A percentile compares a stretch with the other conserved stretches of the same genome.
Evolutionary conservation across 441 rosid genomes (phyloP).

Genomic region (Syzygium malaccense): DNA sequence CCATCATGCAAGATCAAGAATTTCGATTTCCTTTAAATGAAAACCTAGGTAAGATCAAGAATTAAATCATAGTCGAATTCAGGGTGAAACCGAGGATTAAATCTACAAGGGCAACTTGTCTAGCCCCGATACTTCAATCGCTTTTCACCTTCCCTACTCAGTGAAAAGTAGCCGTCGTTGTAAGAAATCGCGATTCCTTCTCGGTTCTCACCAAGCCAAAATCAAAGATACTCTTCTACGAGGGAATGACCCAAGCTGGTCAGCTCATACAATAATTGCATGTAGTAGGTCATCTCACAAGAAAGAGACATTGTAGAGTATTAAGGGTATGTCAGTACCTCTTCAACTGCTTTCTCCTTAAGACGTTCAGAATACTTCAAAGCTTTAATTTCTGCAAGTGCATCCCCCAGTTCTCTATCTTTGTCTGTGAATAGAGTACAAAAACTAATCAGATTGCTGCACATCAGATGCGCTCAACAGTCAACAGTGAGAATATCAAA

Average conservation of each 20-base stretch:
- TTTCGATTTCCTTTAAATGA: background rate
- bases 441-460: background rate
- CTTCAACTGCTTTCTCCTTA: conserved; percentile 24
- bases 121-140: background rate
- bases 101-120: background rate
- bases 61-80: background rate
- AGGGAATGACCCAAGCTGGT: background rate
- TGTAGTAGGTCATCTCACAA: background rate
- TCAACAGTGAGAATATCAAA: background rate
- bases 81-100: background rate
- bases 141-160: background rate
- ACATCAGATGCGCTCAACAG: background rate
- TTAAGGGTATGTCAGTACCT: background rate
- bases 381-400: conserved; percentile 19
- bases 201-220: background rate
- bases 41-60: background rate
- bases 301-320: background rate
- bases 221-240: background rate
- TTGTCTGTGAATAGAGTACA: conserved; percentile 12
- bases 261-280: background rate
- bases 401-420: conserved; percentile 24
- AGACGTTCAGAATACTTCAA: conserved; percentile 20
- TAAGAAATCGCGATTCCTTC: background rate
- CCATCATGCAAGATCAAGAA: background rate
- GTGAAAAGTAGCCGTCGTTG: background rate